phyloP scores from a whole-genome alignment of 805 yeast species.

The Tetrapisispora phaffii region DNA sequence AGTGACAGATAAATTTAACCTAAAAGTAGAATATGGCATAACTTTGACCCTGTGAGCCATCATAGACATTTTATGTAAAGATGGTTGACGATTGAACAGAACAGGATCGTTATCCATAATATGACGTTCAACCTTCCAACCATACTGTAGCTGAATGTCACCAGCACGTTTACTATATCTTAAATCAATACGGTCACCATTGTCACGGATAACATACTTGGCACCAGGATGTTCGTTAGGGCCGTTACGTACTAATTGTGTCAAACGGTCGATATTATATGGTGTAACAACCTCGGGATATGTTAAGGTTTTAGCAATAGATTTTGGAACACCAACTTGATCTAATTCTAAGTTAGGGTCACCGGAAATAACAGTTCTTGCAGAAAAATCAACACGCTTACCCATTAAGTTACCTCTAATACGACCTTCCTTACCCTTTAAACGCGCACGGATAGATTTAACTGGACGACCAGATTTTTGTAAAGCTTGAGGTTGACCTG shows the following conservation, averaged over 20 bases:
- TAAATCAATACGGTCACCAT: constrained; percentile 96
- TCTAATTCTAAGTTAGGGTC: constrained; percentile 96
- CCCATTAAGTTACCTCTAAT: constrained; percentile 98
- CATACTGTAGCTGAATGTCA: constrained; percentile 93
- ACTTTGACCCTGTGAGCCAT: constrained; percentile 98
- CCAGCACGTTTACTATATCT: constrained; percentile 97
- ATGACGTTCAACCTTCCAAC: constrained; percentile 99
- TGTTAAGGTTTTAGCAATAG: constrained; percentile 89
- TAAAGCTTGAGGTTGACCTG: constrained; percentile 98
- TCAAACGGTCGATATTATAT: constrained; percentile 85
- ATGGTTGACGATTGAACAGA: constrained; percentile 97
- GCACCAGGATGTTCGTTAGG: constrained; percentile 99
- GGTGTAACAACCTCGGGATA: constrained; percentile 98
- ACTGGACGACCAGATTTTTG: constrained; percentile 99
- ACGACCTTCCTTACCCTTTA: constrained; percentile 99
- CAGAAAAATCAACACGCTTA: constrained; percentile 97
- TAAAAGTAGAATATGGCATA: constrained; percentile 96
- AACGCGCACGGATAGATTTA: constrained; percentile 96
- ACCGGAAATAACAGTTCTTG: constrained; percentile 98
- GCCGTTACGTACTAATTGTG: constrained; percentile 91
- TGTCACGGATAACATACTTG: constrained; percentile 92
- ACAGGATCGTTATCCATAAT: constrained; percentile 97
- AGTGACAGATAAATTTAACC: constrained; percentile 92
- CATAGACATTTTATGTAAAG: constrained; percentile 98
- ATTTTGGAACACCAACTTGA: constrained; percentile 97